Conservation (phyloP, 208 protist genomes). For the Acanthamoeba royreba region DNA sequence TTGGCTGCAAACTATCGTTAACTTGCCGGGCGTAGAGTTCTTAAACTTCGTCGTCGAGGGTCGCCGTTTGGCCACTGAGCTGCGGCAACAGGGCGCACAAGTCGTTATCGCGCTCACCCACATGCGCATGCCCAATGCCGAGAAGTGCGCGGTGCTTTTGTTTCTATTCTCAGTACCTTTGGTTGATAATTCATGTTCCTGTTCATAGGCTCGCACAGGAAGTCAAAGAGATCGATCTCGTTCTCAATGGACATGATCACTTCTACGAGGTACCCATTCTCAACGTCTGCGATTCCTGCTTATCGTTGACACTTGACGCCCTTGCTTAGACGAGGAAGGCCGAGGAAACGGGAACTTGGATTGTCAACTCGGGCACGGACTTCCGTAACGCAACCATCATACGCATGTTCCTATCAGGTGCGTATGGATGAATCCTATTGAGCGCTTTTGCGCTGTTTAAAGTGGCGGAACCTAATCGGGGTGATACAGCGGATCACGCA, state of each 20-base stretch:
- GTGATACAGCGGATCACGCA: not conserved
- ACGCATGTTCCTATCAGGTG: not conserved
- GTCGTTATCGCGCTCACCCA: slow-evolving; percentile 40
- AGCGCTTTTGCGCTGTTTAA: not conserved
- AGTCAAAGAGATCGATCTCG: slow-evolving; percentile 21
- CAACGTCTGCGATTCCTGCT: not conserved
- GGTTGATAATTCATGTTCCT: not conserved
- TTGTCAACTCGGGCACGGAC: slow-evolving; percentile 34
- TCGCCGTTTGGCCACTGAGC: not conserved
- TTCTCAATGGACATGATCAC: slow-evolving; percentile 41
- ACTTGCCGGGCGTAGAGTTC: not conserved
- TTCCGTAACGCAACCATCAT: slow-evolving; percentile 16
- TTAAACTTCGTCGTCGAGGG: slow-evolving; percentile 28
- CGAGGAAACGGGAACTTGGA: not conserved
- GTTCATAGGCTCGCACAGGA: not conserved
- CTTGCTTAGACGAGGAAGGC: not conserved
- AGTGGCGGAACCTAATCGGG: too few relatives aligned
- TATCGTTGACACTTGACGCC: not conserved
- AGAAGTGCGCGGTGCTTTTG: not conserved
- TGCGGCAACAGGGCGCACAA: not conserved
- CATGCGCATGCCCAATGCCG: slow-evolving; percentile 38
- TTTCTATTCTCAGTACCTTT: not conserved
- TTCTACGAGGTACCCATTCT: not conserved
- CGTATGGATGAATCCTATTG: not conserved
- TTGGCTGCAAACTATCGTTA: slow-evolving; percentile 25